Evolutionary conservation across 805 yeast genomes (phyloP).

Genomic region (Brettanomyces bruxellensis): DNA sequence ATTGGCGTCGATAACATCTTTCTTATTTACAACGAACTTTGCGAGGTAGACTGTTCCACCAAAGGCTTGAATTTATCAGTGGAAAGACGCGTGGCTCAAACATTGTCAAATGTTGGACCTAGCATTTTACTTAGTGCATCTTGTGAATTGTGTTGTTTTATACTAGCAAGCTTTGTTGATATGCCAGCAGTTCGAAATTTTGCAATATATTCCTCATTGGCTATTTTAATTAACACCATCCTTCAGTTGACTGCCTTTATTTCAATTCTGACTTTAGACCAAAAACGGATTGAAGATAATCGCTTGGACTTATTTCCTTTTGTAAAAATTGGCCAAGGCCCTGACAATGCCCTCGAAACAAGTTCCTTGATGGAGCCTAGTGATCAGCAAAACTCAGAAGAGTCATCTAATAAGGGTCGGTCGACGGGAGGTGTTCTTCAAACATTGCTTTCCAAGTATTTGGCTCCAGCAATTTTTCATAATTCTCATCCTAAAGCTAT

Average conservation of each 20-base stretch:
- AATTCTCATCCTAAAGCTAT: conserved; percentile 38
- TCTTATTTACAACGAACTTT: conserved; percentile 71
- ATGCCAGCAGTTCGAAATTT: conserved; percentile 97
- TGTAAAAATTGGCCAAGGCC: conserved; percentile 15
- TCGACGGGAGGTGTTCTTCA: conserved; percentile 12
- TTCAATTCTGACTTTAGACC: conserved; percentile 62
- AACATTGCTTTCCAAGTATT: conserved; percentile 31
- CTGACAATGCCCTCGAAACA: conserved; percentile 4
- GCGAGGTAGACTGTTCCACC: conserved; percentile 36
- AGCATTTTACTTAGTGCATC: conserved; percentile 71
- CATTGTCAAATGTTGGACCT: conserved; percentile 76
- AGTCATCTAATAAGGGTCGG: conserved; percentile 13
- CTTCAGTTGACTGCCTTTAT: conserved; percentile 79
- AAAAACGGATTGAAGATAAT: conserved; percentile 46
- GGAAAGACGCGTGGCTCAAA: conserved; percentile 50
- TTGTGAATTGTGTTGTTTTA: conserved; percentile 73
- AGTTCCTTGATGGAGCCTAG: not conserved
- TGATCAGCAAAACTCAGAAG: not conserved
- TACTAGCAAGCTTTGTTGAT: conserved; percentile 67
- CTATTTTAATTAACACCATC: conserved; percentile 65
- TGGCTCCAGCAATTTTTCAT: conserved; percentile 53
- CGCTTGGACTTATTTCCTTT: conserved; percentile 59
- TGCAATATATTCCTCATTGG: conserved; percentile 84
- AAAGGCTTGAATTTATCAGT: conserved; percentile 30
- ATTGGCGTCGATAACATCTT: conserved; percentile 93